Conservation (phyloP, 2,329 filamentous ascomycete species). For the Beauveria caledonica region DNA sequence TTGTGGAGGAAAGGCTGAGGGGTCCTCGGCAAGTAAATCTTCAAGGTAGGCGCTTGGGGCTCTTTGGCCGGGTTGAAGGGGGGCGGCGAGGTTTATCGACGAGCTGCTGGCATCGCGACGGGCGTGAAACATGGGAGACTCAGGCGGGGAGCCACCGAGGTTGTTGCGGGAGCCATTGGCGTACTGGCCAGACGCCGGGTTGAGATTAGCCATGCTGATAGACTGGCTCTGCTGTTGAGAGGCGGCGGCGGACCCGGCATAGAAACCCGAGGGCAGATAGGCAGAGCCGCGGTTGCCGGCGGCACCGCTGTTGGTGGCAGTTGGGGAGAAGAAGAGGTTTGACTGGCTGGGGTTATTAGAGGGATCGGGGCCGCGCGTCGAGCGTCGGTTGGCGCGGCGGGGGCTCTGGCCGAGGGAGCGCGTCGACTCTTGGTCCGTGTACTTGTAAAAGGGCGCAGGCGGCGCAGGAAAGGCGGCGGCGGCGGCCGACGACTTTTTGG, state of each 20-base stretch:
- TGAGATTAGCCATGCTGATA: slow-evolving; percentile 54
- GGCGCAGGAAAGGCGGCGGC: slow-evolving; percentile 47
- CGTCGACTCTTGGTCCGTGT: slow-evolving; percentile 50
- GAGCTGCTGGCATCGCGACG: slow-evolving; percentile 52
- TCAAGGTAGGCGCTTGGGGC: slow-evolving; percentile 87
- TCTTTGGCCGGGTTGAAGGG: slow-evolving; percentile 52
- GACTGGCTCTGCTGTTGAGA: slow-evolving; percentile 40
- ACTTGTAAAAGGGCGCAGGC: slow-evolving; percentile 56
- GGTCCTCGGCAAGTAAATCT: slow-evolving; percentile 75
- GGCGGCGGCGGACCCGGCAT: slow-evolving; percentile 54
- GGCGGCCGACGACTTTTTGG: slow-evolving; percentile 38
- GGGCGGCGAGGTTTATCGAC: slow-evolving; percentile 55
- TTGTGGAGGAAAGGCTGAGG: slow-evolving; percentile 39
- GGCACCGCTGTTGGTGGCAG: slow-evolving; percentile 61
- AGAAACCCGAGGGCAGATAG: slow-evolving; percentile 90
- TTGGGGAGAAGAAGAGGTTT: slow-evolving; percentile 92
- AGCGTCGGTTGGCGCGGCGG: slow-evolving; percentile 41
- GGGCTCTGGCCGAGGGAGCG: slow-evolving; percentile 35
- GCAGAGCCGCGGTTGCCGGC: slow-evolving; percentile 59
- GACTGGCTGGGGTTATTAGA: slow-evolving; percentile 53
- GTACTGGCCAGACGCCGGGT: slow-evolving; percentile 48
- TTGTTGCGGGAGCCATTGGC: slow-evolving; percentile 32
- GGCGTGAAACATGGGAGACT: slow-evolving; percentile 50
- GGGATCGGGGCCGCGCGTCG: slow-evolving; percentile 42
- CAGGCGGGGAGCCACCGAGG: slow-evolving; percentile 49